Base-by-base conservation (phyloP, 352 stramenopile genomes). In the Phytophthora fragariae region DNA sequence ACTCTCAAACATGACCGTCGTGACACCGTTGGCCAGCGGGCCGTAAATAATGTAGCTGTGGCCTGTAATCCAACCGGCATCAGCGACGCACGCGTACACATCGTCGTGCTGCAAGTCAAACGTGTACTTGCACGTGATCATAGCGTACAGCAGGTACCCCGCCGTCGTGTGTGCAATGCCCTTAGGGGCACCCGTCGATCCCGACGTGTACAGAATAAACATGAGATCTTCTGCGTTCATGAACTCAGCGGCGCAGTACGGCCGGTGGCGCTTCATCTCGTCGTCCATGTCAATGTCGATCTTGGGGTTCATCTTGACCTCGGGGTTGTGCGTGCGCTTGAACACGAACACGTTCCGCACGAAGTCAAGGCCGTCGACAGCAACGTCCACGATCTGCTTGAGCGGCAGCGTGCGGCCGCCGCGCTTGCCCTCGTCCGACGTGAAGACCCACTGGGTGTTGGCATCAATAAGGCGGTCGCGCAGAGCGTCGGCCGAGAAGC, bases 121-220 rank as follows among this genome's bases (percentile, higher is more conserved):
- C 21, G 85, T 95, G 62, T 94, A 97, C 73, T 94, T 97, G 60
- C 88, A 93, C 5, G 97, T 99, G 44, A 98, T 78, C 82, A 93
- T 95, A 2, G 96, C 91, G 77, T 98, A 99, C 12, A 99, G 72
- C 29, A 98, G 71, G 79, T 99, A 99, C 1, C 97, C 98, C 17
- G 92, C 98, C 5, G 94, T 99, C 6, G 94, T 98, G 73, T 99
- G 98, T 2, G 98, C 88, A 17, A 99, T 87, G 50, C 98, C 97
- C 92, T 99, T 98, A 27, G 95, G 97, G 11, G 95, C 92, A 41
- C 98, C 98, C 1, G 98, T 99, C 7, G 94, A 98, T 33, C 98
- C 98, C 7, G 91, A 98, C 31, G 98, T 99, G 83, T 99, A 99
- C 50, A 99, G 80, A 70, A 99, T 98, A 77, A 98, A 99, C 58